Conservation (phyloP, 1,284 basidiomycete species). For the Heimioporus retisporus region DNA sequence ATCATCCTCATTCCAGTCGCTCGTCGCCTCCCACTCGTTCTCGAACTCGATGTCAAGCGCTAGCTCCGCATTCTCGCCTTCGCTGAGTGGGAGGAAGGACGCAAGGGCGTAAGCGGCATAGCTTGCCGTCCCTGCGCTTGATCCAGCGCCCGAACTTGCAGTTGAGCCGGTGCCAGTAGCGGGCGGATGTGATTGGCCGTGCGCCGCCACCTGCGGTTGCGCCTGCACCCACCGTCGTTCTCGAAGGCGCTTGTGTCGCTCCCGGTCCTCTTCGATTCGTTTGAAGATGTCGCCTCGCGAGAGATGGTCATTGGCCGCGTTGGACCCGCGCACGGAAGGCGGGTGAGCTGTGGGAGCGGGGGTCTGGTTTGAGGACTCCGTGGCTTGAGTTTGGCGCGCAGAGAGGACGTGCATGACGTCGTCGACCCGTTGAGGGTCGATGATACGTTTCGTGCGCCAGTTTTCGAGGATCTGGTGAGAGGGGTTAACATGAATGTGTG, state of each 20-base stretch:
- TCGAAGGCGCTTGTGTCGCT: conserved; percentile 93
- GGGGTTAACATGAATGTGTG: not conserved
- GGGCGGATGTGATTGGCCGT: conserved; percentile 10
- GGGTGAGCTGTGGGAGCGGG: conserved; percentile 7
- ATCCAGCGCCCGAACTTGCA: too few species aligned
- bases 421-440: conserved; percentile 82
- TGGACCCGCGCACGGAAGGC: conserved; percentile 18
- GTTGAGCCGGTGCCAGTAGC: too few species aligned
- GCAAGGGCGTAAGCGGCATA: conserved; percentile 26
- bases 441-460: conserved; percentile 88
- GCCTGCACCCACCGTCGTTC: conserved; percentile 96
- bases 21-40: conserved; percentile 91
- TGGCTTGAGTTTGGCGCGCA: conserved; percentile 51
- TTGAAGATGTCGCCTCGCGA: conserved; percentile 81
- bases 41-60: conserved; percentile 71
- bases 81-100: conserved; percentile 43
- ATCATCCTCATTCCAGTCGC: conserved; percentile 92
- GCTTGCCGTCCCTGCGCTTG: too few species aligned
- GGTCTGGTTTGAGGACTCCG: conserved; percentile 29
- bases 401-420: conserved; percentile 65
- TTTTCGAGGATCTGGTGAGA: conserved; percentile 80
- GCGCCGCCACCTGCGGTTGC: conserved; percentile 26
- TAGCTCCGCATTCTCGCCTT: conserved; percentile 33
- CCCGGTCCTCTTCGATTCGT: conserved; percentile 95
- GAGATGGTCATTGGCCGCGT: conserved; percentile 45